Evolutionary conservation across 2,329 filamentous ascomycete genomes (phyloP).

Genomic region (Nothophaeocryptopus gaeumannii): DNA sequence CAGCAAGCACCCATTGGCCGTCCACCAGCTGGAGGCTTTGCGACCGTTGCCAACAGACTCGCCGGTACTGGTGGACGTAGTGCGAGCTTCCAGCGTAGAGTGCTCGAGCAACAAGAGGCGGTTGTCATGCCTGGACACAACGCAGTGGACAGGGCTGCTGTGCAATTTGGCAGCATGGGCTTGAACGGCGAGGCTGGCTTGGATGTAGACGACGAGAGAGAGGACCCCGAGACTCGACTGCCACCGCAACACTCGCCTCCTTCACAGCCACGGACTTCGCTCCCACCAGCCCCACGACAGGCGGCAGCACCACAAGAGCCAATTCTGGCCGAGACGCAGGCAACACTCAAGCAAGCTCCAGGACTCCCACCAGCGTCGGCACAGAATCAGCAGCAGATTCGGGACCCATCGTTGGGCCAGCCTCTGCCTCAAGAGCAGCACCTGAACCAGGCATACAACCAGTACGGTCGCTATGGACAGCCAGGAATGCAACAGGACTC

Average conservation of each 20-base stretch:
- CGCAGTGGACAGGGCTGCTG: constrained; percentile 85
- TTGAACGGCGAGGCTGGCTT: constrained; percentile 71
- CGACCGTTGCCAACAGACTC: constrained; percentile 78
- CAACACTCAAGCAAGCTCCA: constrained; percentile 59
- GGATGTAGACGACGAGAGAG: constrained; percentile 89
- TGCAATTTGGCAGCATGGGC: constrained; percentile 95
- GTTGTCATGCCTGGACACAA: constrained; percentile 98
- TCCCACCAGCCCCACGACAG: constrained; percentile 67
- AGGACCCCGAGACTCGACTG: constrained; percentile 93
- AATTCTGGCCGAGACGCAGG: constrained; percentile 37
- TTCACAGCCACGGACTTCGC: constrained; percentile 76
- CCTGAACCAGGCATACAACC: constrained; percentile 52
- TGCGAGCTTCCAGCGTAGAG: constrained; percentile 77
- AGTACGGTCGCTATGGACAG: constrained; percentile 70
- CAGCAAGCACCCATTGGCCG: constrained; percentile 63
- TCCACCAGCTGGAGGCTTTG: constrained; percentile 68
- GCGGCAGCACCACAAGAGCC: constrained; percentile 41
- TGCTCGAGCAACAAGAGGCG: constrained; percentile 93
- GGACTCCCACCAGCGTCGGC: constrained; percentile 61
- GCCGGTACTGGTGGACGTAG: constrained; percentile 63
- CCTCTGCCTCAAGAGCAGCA: constrained; percentile 53
- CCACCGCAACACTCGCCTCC: constrained; percentile 91
- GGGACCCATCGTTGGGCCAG: constrained; percentile 48
- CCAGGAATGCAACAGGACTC: constrained; percentile 55
- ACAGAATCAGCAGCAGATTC: constrained; percentile 44